Evolutionary conservation across 805 yeast species (phyloP), one percentile per base, ranked within the genome.

Genomic region (Yamadazyma laniorum): DNA sequence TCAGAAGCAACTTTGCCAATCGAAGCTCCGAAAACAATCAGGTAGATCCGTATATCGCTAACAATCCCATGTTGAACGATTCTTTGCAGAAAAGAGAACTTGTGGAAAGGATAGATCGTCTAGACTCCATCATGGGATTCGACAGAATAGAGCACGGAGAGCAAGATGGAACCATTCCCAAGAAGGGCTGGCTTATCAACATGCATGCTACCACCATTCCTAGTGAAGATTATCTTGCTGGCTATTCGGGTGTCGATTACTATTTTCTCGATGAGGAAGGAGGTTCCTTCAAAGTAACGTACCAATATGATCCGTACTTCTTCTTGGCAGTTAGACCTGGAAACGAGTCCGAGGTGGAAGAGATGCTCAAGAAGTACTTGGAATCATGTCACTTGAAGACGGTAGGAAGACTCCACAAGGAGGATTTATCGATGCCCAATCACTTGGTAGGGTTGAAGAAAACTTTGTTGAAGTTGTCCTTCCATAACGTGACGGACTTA

Each of bases 261-360:
- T 95, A 95, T 56, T 93, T 95, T 51, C 63, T 93, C 6, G 98
- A 90, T 58, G 96, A 87, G 52, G 97, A 90, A 58, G 99, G 99
- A 33, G 99, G 97, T 5, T 79, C 85, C 30, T 93, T 95, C 68
- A 93, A 91, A 56, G 82, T 89, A 3, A 83, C 95, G 1, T 61
- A 86, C 11, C 83, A 75, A 41, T 86, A 77, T 55, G 89, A 87
- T 50, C 99, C 99, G 0, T 93, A 93, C 58, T 85, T 93, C 53
- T 76, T 83, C 35, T 63, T 93, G 8, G 71, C 79, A 2, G 78
- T 87, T 46, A 67, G 75, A n/a, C 75, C 75, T 1, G 78, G 79
- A 1, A 61, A 63, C 13, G 87, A 81, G 43, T 60, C 77, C 2
- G 97, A 86, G 46, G 87, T 89, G 3, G 98, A 93, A 59, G 99